Conservation (phyloP, 352 stramenopile genomes). For the Phytophthora uliginosa region DNA sequence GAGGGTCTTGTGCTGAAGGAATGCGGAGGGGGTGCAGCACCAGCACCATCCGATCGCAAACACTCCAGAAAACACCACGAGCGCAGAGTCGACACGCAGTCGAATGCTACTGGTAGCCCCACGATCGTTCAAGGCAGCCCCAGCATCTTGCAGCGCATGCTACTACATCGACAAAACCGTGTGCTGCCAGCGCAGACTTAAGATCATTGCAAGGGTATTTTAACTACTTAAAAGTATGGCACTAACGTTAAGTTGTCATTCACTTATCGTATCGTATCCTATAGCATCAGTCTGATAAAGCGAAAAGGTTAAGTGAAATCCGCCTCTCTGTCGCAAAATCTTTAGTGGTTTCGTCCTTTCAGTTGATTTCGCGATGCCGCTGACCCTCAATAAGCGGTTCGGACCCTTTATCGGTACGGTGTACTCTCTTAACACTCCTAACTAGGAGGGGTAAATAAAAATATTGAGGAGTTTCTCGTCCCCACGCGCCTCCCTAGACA, state of each 20-base stretch:
- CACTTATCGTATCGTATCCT: not conserved
- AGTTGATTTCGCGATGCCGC: not conserved
- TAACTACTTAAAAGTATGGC: no score
- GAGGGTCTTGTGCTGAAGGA: constrained; percentile 7
- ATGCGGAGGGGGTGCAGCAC: not conserved
- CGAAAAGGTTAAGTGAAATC: not conserved
- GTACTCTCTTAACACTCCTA: not conserved
- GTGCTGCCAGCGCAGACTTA: constrained; percentile 36
- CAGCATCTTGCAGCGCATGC: constrained; percentile 73
- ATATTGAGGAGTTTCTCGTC: not conserved
- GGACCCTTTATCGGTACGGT: not conserved
- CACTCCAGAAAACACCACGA: constrained; percentile 1
- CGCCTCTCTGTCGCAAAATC: not conserved
- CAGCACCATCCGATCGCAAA: not conserved
- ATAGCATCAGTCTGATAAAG: not conserved
- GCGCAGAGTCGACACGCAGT: not conserved
- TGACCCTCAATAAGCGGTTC: not conserved
- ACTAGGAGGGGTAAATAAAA: not conserved
- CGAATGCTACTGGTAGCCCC: not conserved
- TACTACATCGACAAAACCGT: constrained; percentile 65
- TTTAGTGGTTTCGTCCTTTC: not conserved
- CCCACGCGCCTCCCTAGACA: not conserved
- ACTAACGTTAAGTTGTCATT: not conserved
- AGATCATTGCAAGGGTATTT: not conserved
- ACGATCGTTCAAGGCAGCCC: constrained; percentile 32